Conservation (phyloP, 176 grass and related monocot genomes). For the Leersia perrieri region DNA sequence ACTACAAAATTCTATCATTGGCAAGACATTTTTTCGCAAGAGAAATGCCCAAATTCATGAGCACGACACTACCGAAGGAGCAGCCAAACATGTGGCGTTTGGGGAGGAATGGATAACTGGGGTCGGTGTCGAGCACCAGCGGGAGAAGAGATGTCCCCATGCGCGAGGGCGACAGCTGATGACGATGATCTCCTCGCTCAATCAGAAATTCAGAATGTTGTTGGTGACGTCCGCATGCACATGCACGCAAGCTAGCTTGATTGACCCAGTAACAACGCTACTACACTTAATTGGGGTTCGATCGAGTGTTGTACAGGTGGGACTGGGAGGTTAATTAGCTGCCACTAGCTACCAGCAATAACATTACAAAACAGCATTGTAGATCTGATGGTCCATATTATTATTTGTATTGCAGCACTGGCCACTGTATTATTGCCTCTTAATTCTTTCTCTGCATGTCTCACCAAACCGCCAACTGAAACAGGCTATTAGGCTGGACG, state of each 20-base stretch:
- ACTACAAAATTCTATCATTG: neutral
- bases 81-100: neutral
- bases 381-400: slow-evolving; percentile 10
- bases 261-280: slow-evolving; percentile 12
- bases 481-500: neutral
- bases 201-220: slow-evolving; percentile 20
- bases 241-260: neutral
- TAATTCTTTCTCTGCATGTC: neutral
- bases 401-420: neutral
- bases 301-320: neutral
- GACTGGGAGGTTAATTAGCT: slow-evolving; percentile 21
- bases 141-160: neutral
- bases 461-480: slow-evolving; percentile 32
- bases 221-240: slow-evolving; percentile 21
- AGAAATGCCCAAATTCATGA: neutral
- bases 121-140: slow-evolving; percentile 24
- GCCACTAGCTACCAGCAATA: slow-evolving; percentile 14
- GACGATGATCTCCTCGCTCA: neutral
- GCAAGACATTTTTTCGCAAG: neutral
- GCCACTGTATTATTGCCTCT: slow-evolving; percentile 29
- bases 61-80: neutral
- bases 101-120: neutral
- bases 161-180: slow-evolving; percentile 29
- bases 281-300: neutral
- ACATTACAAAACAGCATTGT: neutral